Conservation (phyloP, 768 basidiomycete species). For the Podaxis rugospora region DNA sequence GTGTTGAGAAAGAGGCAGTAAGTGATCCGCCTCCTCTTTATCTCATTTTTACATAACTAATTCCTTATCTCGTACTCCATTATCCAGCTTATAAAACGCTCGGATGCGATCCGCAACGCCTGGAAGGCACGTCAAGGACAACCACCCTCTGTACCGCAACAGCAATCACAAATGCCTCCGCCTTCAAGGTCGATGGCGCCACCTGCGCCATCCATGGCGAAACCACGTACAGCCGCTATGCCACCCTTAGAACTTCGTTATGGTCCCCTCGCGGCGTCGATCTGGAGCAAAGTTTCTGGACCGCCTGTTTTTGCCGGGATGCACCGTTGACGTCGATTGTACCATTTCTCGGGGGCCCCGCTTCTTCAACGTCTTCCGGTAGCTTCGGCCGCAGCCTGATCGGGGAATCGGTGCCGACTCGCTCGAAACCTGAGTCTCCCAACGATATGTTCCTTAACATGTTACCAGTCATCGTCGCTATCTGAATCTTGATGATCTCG, state of each 20-base stretch:
- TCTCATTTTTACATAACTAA: neutral
- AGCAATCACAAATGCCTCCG: slow-evolving; percentile 19
- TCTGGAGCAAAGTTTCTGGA: slow-evolving; percentile 73
- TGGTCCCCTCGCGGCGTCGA: slow-evolving; percentile 59
- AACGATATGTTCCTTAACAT: neutral
- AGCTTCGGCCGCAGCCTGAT: neutral
- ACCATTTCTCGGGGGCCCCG: neutral
- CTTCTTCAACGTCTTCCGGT: neutral
- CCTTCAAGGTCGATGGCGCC: slow-evolving; percentile 20
- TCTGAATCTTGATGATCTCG: neutral
- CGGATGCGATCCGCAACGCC: slow-evolving; percentile 57
- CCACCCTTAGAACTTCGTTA: slow-evolving; percentile 46
- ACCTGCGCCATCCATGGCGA: slow-evolving; percentile 19
- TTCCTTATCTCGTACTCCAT: slow-evolving; percentile 5
- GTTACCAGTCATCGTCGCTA: neutral
- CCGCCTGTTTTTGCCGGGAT: slow-evolving; percentile 59
- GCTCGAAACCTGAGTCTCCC: neutral
- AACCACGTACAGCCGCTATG: slow-evolving; percentile 18
- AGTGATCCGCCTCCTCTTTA: slow-evolving; percentile 22
- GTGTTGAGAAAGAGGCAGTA: slow-evolving; percentile 86
- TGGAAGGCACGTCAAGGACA: slow-evolving; percentile 68
- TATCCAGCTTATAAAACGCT: slow-evolving; percentile 61
- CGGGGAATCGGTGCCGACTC: neutral
- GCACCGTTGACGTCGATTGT: slow-evolving; percentile 45
- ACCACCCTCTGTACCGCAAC: slow-evolving; percentile 14